These are phyloP conservation scores for Cryptococcus sp. DNA, from an alignment of 1,284 basidiomycete species.

Conservation along the genomic window DNA sequence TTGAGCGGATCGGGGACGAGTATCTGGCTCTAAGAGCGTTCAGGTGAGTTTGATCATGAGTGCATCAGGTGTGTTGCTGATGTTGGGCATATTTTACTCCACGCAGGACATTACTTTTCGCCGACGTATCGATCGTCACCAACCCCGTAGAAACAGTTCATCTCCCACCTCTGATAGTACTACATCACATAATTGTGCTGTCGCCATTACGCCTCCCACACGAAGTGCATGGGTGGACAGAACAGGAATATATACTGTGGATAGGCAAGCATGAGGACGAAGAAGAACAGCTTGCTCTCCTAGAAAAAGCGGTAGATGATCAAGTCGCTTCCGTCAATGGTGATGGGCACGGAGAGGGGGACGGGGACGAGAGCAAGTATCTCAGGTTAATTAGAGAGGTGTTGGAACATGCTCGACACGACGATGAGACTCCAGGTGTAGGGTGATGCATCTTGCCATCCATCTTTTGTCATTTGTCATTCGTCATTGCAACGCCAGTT, in stretches of 20 bases:
- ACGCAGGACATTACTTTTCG: conserved; percentile 76
- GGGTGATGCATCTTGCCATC: conserved; percentile 1
- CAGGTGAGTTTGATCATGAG: conserved; percentile 59
- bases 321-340: conserved; percentile 25
- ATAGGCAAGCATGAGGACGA: conserved; percentile 44
- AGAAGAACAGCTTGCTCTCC: conserved; percentile 38
- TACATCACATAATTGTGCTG: conserved; percentile 90
- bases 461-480: not conserved
- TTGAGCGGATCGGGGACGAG: conserved; percentile 74
- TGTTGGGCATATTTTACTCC: not conserved
- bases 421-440: conserved; percentile 18
- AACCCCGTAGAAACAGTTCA: conserved; percentile 65
- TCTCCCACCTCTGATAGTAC: conserved; percentile 75
- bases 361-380: conserved; percentile 25
- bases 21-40: conserved; percentile 77
- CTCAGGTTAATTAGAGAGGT: conserved; percentile 39
- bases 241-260: conserved; percentile 71
- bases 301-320: conserved; percentile 46
- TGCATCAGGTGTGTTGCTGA: not conserved
- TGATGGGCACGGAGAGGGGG: conserved; percentile 16
- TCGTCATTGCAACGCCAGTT: not conserved
- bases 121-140: conserved; percentile 70
- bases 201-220: conserved; percentile 83
- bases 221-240: conserved; percentile 83
- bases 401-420: conserved; percentile 36